These are phyloP conservation scores for Setomelanomma holmii DNA, from an alignment of 2,329 filamentous ascomycete species.

Conservation along the genomic window DNA sequence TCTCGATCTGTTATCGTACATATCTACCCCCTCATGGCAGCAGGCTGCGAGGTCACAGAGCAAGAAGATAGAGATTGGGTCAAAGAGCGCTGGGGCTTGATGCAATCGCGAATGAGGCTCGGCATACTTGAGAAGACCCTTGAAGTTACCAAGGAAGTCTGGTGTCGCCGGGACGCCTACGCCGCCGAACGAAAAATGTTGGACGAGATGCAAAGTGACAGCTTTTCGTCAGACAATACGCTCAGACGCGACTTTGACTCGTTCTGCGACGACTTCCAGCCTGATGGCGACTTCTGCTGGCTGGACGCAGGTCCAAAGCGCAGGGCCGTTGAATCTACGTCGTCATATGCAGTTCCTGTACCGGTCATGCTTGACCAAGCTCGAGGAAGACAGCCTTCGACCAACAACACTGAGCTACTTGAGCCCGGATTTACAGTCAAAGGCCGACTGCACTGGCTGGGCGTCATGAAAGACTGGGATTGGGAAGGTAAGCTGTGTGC, in stretches of 20 bases:
- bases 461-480: conserved; percentile 75
- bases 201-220: conserved; percentile 11
- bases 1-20: conserved; percentile 72
- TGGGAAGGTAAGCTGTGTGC: conserved; percentile 69
- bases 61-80: conserved; percentile 71
- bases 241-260: conserved; percentile 34
- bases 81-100: conserved; percentile 66
- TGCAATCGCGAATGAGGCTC: conserved; percentile 68
- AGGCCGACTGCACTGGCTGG: conserved; percentile 71
- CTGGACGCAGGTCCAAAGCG: conserved; percentile 29
- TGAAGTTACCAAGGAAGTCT: conserved; percentile 71
- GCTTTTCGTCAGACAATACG: conserved; percentile 13
- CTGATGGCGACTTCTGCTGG: conserved; percentile 31
- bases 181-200: conserved; percentile 40
- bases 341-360: conserved; percentile 3
- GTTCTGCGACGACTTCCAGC: conserved; percentile 23
- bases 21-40: conserved; percentile 72
- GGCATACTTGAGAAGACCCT: conserved; percentile 71
- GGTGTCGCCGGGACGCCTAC: conserved; percentile 66
- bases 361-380: neutral
- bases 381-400: conserved; percentile 2
- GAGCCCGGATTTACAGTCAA: conserved; percentile 70
- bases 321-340: conserved; percentile 19
- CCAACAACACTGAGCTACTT: conserved; percentile 48
- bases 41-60: conserved; percentile 68